A percentile compares a stretch with the other conserved stretches of the same genome.
These are phyloP conservation scores for Chaetomium olivaceum DNA, from an alignment of 2,329 filamentous ascomycete species.

Conservation along the genomic window DNA sequence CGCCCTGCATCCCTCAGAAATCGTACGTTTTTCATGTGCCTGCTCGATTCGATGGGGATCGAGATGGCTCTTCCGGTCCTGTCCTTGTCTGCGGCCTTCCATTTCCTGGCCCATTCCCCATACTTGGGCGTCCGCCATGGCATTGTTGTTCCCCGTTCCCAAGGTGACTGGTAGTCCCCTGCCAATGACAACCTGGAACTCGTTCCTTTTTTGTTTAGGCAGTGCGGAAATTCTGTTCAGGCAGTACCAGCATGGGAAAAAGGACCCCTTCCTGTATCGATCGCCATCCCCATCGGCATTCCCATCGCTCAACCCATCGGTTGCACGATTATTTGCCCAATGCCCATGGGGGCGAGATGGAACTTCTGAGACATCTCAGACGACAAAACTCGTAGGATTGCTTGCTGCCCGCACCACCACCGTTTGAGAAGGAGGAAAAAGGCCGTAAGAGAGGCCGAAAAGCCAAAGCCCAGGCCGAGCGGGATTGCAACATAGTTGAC, in stretches of 20 bases:
- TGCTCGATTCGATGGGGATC: slow-evolving; percentile 35
- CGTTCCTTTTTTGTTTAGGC: neutral
- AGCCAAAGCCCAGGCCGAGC: neutral
- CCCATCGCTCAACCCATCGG: neutral
- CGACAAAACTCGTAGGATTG: neutral
- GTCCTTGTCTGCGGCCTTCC: neutral
- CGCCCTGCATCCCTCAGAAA: slow-evolving; percentile 31
- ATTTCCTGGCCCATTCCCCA: neutral
- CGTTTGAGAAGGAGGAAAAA: neutral
- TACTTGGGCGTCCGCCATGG: neutral
- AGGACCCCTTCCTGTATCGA: neutral
- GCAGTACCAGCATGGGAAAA: neutral
- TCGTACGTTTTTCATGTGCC: slow-evolving; percentile 39
- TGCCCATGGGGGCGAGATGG: slow-evolving; percentile 1
- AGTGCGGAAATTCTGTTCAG: neutral
- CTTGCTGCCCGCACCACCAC: neutral
- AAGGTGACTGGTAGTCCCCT: neutral
- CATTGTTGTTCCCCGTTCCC: neutral
- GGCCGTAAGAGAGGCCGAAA: neutral
- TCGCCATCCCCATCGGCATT: neutral
- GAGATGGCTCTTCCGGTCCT: slow-evolving; percentile 31
- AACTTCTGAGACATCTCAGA: neutral
- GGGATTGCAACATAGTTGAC: neutral
- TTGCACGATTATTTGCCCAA: neutral
- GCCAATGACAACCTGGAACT: neutral